These are phyloP conservation scores for Phytophthora rubi DNA, from an alignment of 352 stramenopile species.

Conservation along the genomic window DNA sequence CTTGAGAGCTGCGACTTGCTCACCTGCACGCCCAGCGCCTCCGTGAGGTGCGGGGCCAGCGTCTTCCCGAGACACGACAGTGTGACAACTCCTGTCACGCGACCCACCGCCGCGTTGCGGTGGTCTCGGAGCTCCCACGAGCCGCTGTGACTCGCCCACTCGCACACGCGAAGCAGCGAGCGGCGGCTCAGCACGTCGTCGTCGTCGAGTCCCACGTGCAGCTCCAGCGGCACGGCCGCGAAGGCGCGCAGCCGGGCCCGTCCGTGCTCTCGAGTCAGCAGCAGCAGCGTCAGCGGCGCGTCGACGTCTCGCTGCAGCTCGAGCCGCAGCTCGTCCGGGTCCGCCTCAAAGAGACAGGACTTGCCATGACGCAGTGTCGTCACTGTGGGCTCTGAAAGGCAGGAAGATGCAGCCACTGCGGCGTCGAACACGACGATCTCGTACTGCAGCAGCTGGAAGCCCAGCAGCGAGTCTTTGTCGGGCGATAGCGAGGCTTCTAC, in stretches of 20 bases:
- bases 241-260: constrained; percentile 46
- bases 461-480: constrained; percentile 25
- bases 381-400: neutral
- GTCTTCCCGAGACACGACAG: constrained; percentile 55
- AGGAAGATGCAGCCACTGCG: neutral
- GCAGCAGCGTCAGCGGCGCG: constrained; percentile 39
- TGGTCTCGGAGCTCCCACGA: constrained; percentile 49
- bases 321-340: constrained; percentile 25
- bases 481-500: neutral
- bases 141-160: constrained; percentile 49
- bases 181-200: constrained; percentile 5
- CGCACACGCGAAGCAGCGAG: constrained; percentile 39
- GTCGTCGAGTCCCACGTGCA: constrained; percentile 34
- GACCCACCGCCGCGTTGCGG: constrained; percentile 22
- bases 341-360: constrained; percentile 58
- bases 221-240: constrained; percentile 35
- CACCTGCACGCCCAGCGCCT: constrained; percentile 43
- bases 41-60: constrained; percentile 42
- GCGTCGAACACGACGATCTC: constrained; percentile 60
- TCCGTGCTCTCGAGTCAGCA: constrained; percentile 44
- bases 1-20: constrained; percentile 19
- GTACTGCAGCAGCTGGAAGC: constrained; percentile 58
- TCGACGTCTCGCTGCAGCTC: constrained; percentile 39
- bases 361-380: constrained; percentile 44
- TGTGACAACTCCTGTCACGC: constrained; percentile 37